These are phyloP conservation scores for Gyrodon lividus DNA, from an alignment of 768 basidiomycete species.

Conservation along the genomic window DNA sequence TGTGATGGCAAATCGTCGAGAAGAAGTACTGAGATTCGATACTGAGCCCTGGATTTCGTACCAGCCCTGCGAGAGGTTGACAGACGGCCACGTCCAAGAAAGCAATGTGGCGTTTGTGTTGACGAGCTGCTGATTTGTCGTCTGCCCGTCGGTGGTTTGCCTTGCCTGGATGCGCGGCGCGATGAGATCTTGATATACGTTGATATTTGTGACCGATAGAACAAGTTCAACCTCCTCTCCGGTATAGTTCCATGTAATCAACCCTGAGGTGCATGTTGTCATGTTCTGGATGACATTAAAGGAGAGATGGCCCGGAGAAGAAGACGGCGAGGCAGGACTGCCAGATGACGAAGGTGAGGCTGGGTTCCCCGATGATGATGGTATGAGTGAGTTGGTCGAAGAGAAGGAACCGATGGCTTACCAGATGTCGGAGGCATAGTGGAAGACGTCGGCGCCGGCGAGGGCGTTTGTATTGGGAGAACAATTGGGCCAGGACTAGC, in stretches of 20 bases:
- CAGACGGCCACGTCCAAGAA: conserved; percentile 43
- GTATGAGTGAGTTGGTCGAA: conserved; percentile 12
- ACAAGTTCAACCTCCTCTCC: conserved; percentile 31
- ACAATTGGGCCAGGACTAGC: conserved; percentile 9
- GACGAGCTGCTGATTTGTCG: conserved; percentile 27
- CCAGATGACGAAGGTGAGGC: conserved; percentile 8
- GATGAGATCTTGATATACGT: conserved; percentile 28
- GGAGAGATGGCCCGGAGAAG: conserved; percentile 14
- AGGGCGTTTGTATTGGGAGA: background rate
- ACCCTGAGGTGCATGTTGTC: conserved; percentile 34
- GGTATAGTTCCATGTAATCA: conserved; percentile 41
- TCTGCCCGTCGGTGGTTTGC: background rate
- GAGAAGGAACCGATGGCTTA: conserved; percentile 10
- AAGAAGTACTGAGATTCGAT: conserved; percentile 12
- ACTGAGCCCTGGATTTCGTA: conserved; percentile 37
- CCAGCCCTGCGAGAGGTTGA: conserved; percentile 49
- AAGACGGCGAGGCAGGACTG: conserved; percentile 4
- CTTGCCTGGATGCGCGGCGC: conserved; percentile 6
- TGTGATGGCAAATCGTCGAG: conserved; percentile 34
- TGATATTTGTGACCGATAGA: conserved; percentile 42
- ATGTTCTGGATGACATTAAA: conserved; percentile 29
- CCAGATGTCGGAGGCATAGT: conserved; percentile 17
- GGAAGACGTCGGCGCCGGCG: conserved; percentile 5
- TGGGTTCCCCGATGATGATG: background rate
- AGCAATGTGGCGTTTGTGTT: conserved; percentile 21